Evolutionary conservation across 1,139 yeast genomes (phyloP).

Genomic region (Spathaspora sp.): DNA sequence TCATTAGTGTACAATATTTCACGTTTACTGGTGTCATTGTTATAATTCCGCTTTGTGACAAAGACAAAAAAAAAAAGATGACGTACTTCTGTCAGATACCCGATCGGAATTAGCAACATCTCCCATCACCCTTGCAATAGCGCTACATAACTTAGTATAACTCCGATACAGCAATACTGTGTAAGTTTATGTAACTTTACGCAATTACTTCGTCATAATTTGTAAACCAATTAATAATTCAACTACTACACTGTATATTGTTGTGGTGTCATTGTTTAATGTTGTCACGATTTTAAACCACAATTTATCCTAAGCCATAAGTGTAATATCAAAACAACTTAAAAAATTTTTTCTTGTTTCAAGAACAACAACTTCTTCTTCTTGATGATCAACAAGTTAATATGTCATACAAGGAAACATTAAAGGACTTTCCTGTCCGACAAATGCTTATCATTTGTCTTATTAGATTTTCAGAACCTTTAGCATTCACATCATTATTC

Average conservation of each 20-base stretch:
- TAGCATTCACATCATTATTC: conserved; percentile 60
- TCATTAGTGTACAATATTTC: too few relatives aligned
- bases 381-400: background rate
- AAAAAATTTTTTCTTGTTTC: background rate
- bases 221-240: background rate
- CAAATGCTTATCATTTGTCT: conserved; percentile 47
- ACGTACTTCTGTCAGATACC: too few relatives aligned
- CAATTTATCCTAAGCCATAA: background rate
- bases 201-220: background rate
- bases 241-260: background rate
- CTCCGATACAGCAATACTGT: background rate
- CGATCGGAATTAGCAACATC: too few relatives aligned
- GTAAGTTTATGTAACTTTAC: background rate
- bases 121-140: too few relatives aligned
- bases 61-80: too few relatives aligned
- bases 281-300: background rate
- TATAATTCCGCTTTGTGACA: too few relatives aligned
- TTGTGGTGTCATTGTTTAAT: background rate
- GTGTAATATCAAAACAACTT: background rate
- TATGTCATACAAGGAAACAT: conserved; percentile 16
- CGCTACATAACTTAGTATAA: too few relatives aligned
- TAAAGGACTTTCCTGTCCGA: conserved; percentile 46
- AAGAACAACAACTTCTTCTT: background rate
- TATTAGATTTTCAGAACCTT: conserved; percentile 58
- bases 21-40: too few relatives aligned